phyloP scores from a whole-genome alignment of 2,329 filamentous ascomycete species.

The Coccinonectria pachysandricola region DNA sequence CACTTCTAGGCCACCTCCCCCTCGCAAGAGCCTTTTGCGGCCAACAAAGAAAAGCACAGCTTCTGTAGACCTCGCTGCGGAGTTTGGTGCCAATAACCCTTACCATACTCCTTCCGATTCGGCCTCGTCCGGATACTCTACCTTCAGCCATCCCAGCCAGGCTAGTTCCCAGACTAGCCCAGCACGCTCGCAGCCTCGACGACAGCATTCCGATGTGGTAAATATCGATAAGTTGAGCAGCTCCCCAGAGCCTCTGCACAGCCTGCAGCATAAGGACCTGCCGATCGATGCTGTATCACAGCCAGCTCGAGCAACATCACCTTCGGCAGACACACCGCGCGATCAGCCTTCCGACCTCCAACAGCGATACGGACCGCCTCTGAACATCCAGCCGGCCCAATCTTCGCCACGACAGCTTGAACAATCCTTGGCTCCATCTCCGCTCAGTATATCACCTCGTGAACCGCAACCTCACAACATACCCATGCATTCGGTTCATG shows the following conservation, averaged over 20 bases:
- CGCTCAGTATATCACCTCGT: constrained; percentile 12
- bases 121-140: constrained; percentile 53
- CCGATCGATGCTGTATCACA: constrained; percentile 25
- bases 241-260: constrained; percentile 41
- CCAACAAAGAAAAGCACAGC: constrained; percentile 29
- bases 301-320: constrained; percentile 14
- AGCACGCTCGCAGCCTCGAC: constrained; percentile 21
- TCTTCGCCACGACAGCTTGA: constrained; percentile 6
- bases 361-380: constrained; percentile 12
- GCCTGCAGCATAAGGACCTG: constrained; percentile 17
- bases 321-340: constrained; percentile 19
- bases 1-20: constrained; percentile 42
- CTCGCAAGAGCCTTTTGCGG: constrained; percentile 37
- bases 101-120: constrained; percentile 57
- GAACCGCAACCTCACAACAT: constrained; percentile 3
- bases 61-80: constrained; percentile 46
- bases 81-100: constrained; percentile 52
- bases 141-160: constrained; percentile 45
- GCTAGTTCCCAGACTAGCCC: constrained; percentile 48
- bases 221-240: constrained; percentile 45
- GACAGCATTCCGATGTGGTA: constrained; percentile 31
- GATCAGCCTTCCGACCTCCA: constrained; percentile 15
- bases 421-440: constrained; percentile 5
- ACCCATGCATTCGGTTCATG: too few species aligned
- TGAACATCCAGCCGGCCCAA: constrained; percentile 15